Evolutionary conservation across 352 stramenopile species (phyloP), one percentile per base, ranked within the genome.

Genomic region (Globisporangium yorkense): DNA sequence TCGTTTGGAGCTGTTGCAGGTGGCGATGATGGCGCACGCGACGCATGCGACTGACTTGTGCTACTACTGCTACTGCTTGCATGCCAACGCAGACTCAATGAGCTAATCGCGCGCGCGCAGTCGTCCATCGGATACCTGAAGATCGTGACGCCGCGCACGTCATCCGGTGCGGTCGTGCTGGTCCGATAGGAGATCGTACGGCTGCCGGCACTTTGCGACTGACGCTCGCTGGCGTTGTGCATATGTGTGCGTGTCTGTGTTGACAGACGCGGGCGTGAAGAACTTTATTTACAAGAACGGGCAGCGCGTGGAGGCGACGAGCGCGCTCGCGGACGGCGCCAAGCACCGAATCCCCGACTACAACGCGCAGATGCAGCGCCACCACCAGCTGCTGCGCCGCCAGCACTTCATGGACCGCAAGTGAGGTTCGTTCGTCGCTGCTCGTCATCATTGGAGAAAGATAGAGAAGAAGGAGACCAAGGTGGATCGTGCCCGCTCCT

Each of bases 381-480:
- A 95, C 68, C 72, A 85, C 51, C 74, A 91, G 57, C 71, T 95
- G 43, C 47, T 93, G 61, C 77, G 83, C 48, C 81, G 85, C 43
- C 85, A 95, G 69, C 67, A 95, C 69, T 95, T 95, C 68, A 85
- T 95, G 80, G 81, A 93, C 62, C 83, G 85, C 60, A 80, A 82
- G 56, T 77, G 67, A 56, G 67, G 37, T 3, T 18, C 37, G 37
- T 43, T 43, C 37, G 37, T 43, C 37, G 5, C 13, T 12, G 12
- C 12, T 43, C 13, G 37, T 18, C 37, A 4, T 43, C 8, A 43
- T 43, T 43, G 10, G 37, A 43, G 37, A 5, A 18, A 43, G 13
- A 43, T 4, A 43, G 6, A 37, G 33, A 37, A 37, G 41, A 51
- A 12, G 58, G 15, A 24, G 44, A 60, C 12, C 20, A 31, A n/a